Evolutionary conservation across 441 rosid species (phyloP), one percentile per base, ranked within the genome.

Genomic region (Gossypium davidsonii): DNA sequence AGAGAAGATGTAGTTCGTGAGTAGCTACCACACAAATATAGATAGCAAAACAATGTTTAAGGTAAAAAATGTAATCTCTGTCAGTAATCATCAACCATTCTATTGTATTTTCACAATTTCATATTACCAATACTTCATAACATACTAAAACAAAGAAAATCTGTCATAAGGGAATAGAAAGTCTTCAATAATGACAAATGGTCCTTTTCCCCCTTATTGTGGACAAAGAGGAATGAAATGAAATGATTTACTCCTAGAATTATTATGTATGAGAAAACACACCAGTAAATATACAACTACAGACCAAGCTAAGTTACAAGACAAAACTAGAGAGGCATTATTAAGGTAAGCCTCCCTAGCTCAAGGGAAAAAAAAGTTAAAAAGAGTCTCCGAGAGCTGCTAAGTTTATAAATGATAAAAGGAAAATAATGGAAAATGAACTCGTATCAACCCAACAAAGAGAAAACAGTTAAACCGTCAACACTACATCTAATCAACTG

Each of bases 261-360:
- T 28, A n/a, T 65, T 21, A 65, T 44, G 23, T 42, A 11, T 6
- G 14, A 31, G 51, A 65, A 65, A 21, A 14, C 28, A 65, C 11
- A 46, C 37, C 20, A 46, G 34, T 2, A 66, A 64, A 64, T 64
- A 42, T 2, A 67, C 17, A 49, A 49, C 51, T 67, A 15, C 1
- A 1, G 71, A 26, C 15, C 26, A 48, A 14, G 42, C 39, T 48
- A 48, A 25, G 20, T 21, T 48, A 14, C 21, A 25, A 21, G 58
- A 67, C 12, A 56, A 53, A 52, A 68, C 11, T 68, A 68, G 21
- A 14, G 2, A 61, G 23, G 46, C 71, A 67, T 67, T 52, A 15
- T 67, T 14, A 21, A 60, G 14, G 21, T 42, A 61, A 11, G 23
- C 66, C 34, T n/a, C 46, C 46, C 6, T n/a, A 63, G 25, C n/a